Evolutionary conservation across 371 early-diverging fungal species (phyloP).

Genomic region (Phascolomyces articulosus): DNA sequence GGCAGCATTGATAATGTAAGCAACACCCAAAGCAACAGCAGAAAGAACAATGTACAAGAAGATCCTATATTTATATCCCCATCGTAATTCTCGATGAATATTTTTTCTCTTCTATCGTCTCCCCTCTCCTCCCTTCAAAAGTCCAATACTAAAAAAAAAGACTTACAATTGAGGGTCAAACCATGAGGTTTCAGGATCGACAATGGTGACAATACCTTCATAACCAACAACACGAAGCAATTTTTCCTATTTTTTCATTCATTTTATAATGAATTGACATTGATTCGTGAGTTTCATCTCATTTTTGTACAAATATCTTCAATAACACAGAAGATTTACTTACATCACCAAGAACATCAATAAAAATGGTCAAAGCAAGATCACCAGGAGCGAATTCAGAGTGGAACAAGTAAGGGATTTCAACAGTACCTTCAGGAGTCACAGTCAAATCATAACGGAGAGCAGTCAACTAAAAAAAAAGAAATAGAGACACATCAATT

Average conservation of each 20-base stretch:
- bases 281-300: no score
- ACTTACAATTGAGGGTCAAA: conserved; percentile 55
- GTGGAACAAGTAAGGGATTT: conserved; percentile 47
- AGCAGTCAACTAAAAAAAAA: conserved; percentile 33
- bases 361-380: conserved; percentile 39
- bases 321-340: conserved; percentile 12
- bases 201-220: conserved; percentile 45
- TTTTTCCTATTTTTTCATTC: conserved; percentile 26
- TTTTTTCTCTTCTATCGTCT: no score
- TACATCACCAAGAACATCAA: conserved; percentile 47
- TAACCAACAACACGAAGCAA: conserved; percentile 45
- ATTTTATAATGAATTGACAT: background rate
- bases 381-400: conserved; percentile 53
- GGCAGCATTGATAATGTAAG: conserved; percentile 45
- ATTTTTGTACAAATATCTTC: no score
- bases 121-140: no score
- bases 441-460: conserved; percentile 39
- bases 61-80: conserved; percentile 20
- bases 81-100: background rate
- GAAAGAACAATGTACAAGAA: conserved; percentile 47
- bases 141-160: no score
- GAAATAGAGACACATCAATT: no score
- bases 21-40: conserved; percentile 46
- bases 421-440: conserved; percentile 32
- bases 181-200: conserved; percentile 48